phyloP scores from a whole-genome alignment of 805 yeast genomes.

The Pichia cephalocereana region DNA sequence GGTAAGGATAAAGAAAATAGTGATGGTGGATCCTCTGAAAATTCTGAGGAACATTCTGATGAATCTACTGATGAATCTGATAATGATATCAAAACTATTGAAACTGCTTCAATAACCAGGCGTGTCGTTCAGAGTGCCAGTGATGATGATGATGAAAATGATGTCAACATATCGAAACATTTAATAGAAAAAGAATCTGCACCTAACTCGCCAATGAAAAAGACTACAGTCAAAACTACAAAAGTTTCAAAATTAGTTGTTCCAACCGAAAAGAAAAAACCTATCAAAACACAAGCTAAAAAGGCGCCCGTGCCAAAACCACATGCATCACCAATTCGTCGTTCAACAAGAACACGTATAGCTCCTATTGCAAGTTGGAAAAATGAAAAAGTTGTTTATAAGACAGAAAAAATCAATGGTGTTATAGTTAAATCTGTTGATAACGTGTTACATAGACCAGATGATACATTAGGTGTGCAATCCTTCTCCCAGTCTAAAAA shows the following conservation, averaged over 20 bases:
- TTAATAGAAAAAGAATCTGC: background rate
- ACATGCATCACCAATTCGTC: slow-evolving; percentile 34
- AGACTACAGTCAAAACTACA: background rate
- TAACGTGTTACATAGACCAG: slow-evolving; percentile 46
- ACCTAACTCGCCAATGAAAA: background rate
- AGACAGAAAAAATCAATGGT: slow-evolving; percentile 33
- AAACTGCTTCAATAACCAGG: no score
- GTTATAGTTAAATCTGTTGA: slow-evolving; percentile 47
- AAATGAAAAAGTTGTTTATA: slow-evolving; percentile 65
- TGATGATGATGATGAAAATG: background rate
- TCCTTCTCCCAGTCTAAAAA: background rate
- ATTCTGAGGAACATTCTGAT: no score
- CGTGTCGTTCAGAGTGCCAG: background rate
- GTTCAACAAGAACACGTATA: slow-evolving; percentile 57
- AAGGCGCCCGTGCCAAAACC: background rate
- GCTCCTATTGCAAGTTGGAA: slow-evolving; percentile 80
- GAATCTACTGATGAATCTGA: no score
- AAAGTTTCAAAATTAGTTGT: background rate
- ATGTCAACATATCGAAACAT: background rate
- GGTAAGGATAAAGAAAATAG: background rate
- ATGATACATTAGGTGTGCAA: slow-evolving; percentile 5
- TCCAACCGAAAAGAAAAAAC: background rate
- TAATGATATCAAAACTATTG: no score
- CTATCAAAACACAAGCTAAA: background rate
- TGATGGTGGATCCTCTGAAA: no score